phyloP scores from a whole-genome alignment of 306 rosid genomes.

The Nissolia schottii region DNA sequence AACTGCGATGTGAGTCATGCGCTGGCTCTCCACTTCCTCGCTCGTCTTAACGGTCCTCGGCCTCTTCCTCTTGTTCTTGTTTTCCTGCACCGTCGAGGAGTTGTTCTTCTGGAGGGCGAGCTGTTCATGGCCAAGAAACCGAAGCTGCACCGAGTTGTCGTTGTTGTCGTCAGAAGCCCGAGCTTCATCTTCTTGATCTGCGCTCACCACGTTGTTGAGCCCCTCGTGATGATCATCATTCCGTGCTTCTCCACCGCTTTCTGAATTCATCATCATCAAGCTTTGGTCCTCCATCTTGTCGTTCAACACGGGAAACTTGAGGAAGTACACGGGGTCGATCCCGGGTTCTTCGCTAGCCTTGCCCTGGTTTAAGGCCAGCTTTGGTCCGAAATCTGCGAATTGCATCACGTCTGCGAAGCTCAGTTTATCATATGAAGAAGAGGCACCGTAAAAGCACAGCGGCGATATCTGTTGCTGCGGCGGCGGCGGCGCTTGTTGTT shows the following conservation, averaged over 20 bases:
- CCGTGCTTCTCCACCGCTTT: background rate
- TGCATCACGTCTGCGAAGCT: slow-evolving; percentile 93
- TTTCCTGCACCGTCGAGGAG: slow-evolving; percentile 23
- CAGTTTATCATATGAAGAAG: slow-evolving; percentile 51
- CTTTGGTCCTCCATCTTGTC: slow-evolving; percentile 49
- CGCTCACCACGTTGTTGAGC: slow-evolving; percentile 20
- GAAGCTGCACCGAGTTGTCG: slow-evolving; percentile 48
- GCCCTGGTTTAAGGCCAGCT: slow-evolving; percentile 60
- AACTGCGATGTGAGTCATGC: slow-evolving; percentile 94
- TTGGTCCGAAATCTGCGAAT: slow-evolving; percentile 94
- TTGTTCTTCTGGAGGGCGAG: slow-evolving; percentile 18
- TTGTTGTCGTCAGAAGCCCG: slow-evolving; percentile 37
- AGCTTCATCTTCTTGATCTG: slow-evolving; percentile 12
- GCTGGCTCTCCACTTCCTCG: slow-evolving; percentile 90
- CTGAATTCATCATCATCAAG: slow-evolving; percentile 25
- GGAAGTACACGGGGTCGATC: slow-evolving; percentile 78
- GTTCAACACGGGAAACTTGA: slow-evolving; percentile 81
- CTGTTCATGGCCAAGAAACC: slow-evolving; percentile 37
- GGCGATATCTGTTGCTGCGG: background rate
- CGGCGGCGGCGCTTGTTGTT: slow-evolving; percentile 37
- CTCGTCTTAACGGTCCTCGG: slow-evolving; percentile 66
- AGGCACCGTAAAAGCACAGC: slow-evolving; percentile 30
- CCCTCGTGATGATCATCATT: slow-evolving; percentile 39
- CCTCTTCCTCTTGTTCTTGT: slow-evolving; percentile 70
- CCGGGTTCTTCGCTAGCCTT: slow-evolving; percentile 42